Evolutionary conservation across 2,329 filamentous ascomycete genomes (phyloP), one percentile per base, ranked within the genome.

Genomic region (Fusarium luffae): DNA sequence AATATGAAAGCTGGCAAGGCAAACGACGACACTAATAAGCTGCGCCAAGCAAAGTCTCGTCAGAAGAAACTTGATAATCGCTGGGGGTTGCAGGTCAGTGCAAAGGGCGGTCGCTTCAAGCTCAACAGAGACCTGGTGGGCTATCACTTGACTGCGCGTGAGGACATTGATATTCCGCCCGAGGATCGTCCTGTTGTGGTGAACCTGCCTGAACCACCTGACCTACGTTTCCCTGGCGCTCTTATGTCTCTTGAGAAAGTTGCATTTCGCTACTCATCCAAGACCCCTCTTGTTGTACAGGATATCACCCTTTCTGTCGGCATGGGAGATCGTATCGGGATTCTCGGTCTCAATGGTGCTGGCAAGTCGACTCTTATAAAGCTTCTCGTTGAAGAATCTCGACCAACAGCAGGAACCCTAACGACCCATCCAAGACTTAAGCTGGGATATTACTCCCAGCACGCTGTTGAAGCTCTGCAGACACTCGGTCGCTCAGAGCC

Each of bases 1-100:
- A 95, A 92, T 70, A 86, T 93, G 74, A 91, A 90, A 69, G 87
- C 90, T 21, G 93, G 92, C 9, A 92, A 90, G 77, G 89, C 89
- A 49, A 91, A 90, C 27, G 92, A 93, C 30, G 93, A 97, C 74
- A 91, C 94, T 72, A 95, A 95, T 76, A 94, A 94, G 77, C 84
- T 97, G 4, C 89, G 92, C n/a, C 92, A 94, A 82, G 93, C 93
- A 6, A 94, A 94, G 68, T 93, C 90, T 7, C 85, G 93, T 1
- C 92, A 94, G 80, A 95, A 94, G 83, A 94, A 93, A 77, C 85
- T 97, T 2, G 93, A 97, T 59, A 90, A 96, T 58, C 85, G 93
- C 8, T 92, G 90, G 88, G 93, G 93, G 0, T 79, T 97, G 72
- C 86, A 94, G 74, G 90, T 93, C 42, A 91, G 83, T 68, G 87